These are phyloP conservation scores for Colletotrichum sp. DNA, from an alignment of 2,329 filamentous ascomycete species.

Conservation along the genomic window DNA sequence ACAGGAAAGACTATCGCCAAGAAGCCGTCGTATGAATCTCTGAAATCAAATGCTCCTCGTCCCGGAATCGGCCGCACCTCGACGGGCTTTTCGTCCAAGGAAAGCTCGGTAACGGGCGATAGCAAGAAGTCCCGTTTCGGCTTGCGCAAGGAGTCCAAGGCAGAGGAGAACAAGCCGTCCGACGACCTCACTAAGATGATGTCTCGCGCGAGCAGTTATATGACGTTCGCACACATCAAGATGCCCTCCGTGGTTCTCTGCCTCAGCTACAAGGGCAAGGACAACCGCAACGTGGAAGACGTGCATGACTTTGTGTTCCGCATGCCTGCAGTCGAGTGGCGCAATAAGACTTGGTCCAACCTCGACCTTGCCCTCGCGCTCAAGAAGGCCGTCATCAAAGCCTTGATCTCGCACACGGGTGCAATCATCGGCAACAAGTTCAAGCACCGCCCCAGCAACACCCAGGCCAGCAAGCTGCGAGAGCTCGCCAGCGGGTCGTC, in stretches of 20 bases:
- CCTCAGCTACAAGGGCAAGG: constrained; percentile 94
- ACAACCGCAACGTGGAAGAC: constrained; percentile 94
- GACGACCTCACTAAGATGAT: constrained; percentile 99
- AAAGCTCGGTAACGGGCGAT: constrained; percentile 42
- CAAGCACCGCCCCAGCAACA: constrained; percentile 81
- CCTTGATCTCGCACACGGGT: constrained; percentile 92
- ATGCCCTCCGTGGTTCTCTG: constrained; percentile 95
- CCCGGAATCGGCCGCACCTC: constrained; percentile 51
- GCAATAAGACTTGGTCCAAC: constrained; percentile 99
- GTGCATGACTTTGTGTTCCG: constrained; percentile 98
- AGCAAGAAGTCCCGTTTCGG: constrained; percentile 60
- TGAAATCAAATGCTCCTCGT: constrained; percentile 48
- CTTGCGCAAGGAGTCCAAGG: constrained; percentile 53
- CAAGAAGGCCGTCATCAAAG: constrained; percentile 93
- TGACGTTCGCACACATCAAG: constrained; percentile 95
- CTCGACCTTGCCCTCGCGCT: constrained; percentile 90
- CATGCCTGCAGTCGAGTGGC: constrained; percentile 91
- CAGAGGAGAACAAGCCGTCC: constrained; percentile 66
- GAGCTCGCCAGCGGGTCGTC: constrained; percentile 84
- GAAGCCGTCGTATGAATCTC: constrained; percentile 63
- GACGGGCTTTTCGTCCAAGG: constrained; percentile 50
- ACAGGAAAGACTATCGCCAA: constrained; percentile 51
- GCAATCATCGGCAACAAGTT: constrained; percentile 98
- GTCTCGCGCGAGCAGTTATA: constrained; percentile 90
- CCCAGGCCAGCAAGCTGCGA: constrained; percentile 78